Base-by-base conservation (phyloP, 2,329 filamentous ascomycete genomes). In the Colletotrichum lupini region DNA sequence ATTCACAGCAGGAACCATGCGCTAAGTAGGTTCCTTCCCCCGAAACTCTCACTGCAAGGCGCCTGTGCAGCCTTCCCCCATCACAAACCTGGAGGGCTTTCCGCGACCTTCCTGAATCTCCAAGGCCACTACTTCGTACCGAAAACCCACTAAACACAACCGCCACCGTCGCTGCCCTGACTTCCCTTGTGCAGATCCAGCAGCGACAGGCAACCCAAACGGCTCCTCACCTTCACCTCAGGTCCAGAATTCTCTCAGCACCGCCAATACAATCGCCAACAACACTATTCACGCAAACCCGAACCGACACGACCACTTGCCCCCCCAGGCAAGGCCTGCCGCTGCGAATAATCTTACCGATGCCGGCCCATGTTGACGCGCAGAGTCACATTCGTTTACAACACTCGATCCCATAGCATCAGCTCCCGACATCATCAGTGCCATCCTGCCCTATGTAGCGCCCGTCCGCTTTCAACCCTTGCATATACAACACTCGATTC, bases 391-490 rank as follows among this genome's bases (percentile, higher is more conserved):
- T 78, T 75, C 79, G 81, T 73, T 77, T 79, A 77, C 82, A 80
- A 76, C 81, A 81, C 75, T 79, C 80, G 67, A 83, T 82, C 79
- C 81, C 82, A 79, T 84, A 84, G 86, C 84, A 85, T 78, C 80
- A 79, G 52, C 56, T 55, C 78, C 76, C 71, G 19, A 46, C 75
- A 60, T 76, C 75, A 69, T 46, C 76, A 75, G 75, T 79, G 78
- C 76, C 78, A 60, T 57, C 64, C 49, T 67, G 68, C 57, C 86
- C 86, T 83, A 88, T 88, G 87, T 87, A 86, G 85, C 82, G 78
- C 79, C 80, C 79, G 76, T 75, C 67, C 28, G 58, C 57, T 63
- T 74, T 79, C 52, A 32, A 60, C 76, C 79, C 77, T 78, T 79
- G 76, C 77, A 79, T 75, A 74, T 74, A 75, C 74, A 76, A 77